These are phyloP conservation scores for Mortierella polycephala DNA, from an alignment of 371 early-diverging fungal species.

Conservation along the genomic window DNA sequence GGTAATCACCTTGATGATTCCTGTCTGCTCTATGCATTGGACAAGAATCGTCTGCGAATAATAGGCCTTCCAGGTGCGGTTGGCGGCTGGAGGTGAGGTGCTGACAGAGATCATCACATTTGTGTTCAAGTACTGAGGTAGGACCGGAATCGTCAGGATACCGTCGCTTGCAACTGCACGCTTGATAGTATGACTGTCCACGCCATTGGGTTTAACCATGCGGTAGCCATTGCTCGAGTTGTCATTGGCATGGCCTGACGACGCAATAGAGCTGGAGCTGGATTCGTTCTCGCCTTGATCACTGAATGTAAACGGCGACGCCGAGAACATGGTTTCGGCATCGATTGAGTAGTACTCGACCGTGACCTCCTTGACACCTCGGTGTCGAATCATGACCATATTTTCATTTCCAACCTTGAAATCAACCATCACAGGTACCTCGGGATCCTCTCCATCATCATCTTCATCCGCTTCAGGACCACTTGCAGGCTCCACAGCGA, in stretches of 20 bases:
- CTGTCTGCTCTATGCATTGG: slow-evolving; percentile 62
- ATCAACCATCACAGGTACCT: slow-evolving; percentile 37
- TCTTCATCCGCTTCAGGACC: slow-evolving; percentile 4
- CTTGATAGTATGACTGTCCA: slow-evolving; percentile 28
- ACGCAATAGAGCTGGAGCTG: not conserved
- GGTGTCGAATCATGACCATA: slow-evolving; percentile 37
- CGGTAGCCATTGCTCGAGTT: slow-evolving; percentile 39
- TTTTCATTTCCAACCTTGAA: slow-evolving; percentile 42
- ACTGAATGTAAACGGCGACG: slow-evolving; percentile 39
- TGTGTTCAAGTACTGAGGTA: slow-evolving; percentile 41
- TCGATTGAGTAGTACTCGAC: slow-evolving; percentile 69
- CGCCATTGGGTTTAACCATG: slow-evolving; percentile 40
- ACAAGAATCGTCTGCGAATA: slow-evolving; percentile 60
- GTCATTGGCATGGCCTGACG: not conserved
- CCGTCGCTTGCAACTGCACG: slow-evolving; percentile 31
- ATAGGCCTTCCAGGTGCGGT: slow-evolving; percentile 56
- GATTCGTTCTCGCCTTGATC: slow-evolving; percentile 46
- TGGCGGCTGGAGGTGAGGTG: slow-evolving; percentile 36
- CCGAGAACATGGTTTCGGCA: slow-evolving; percentile 71
- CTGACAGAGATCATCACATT: slow-evolving; percentile 48
- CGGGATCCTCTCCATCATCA: slow-evolving; percentile 8
- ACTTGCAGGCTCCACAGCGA: not conserved
- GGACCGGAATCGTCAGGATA: slow-evolving; percentile 36
- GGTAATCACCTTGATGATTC: slow-evolving; percentile 60
- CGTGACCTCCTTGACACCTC: slow-evolving; percentile 57